Percentiles rank a stretch among this genome's conserved stretches.
These are phyloP conservation scores for Cyphellophora europaea DNA, from an alignment of 2,329 filamentous ascomycete species.

Conservation along the genomic window DNA sequence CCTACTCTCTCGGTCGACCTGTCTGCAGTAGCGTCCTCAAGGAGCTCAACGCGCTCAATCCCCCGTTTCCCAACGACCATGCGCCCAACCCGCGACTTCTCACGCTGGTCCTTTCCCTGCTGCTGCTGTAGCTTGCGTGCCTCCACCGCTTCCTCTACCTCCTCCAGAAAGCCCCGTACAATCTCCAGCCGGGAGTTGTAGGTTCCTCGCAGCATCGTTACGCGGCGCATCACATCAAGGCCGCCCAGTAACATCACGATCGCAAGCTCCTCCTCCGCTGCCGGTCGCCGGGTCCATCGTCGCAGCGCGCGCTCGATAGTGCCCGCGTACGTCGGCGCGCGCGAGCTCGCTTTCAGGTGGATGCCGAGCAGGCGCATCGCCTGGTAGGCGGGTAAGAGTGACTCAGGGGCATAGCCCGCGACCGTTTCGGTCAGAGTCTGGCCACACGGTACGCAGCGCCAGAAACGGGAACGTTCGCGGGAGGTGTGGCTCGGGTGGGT, in stretches of 20 bases:
- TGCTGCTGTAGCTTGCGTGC: background rate
- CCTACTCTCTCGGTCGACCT: too few relatives aligned
- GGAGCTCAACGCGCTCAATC: background rate
- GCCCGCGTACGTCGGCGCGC: slow-evolving; percentile 4
- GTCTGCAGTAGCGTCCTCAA: background rate
- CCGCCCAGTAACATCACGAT: slow-evolving; percentile 6
- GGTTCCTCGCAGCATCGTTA: slow-evolving; percentile 4
- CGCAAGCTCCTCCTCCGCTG: slow-evolving; percentile 3
- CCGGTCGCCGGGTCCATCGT: slow-evolving; percentile 5
- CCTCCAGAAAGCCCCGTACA: slow-evolving; percentile 1
- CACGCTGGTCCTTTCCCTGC: background rate
- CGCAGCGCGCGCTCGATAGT: slow-evolving; percentile 6
- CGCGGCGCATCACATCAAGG: slow-evolving; percentile 5
- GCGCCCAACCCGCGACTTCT: background rate
- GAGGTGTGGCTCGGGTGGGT: slow-evolving; percentile 1
- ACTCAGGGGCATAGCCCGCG: background rate
- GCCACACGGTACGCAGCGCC: slow-evolving; percentile 1
- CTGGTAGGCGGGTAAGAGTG: slow-evolving; percentile 3
- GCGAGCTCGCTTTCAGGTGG: slow-evolving; percentile 2
- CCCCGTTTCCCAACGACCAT: background rate
- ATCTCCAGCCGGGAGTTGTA: slow-evolving; percentile 2
- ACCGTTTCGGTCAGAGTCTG: background rate
- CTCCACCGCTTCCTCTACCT: background rate
- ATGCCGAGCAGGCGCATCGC: slow-evolving; percentile 1
- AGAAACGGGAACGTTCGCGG: background rate